phyloP scores from a whole-genome alignment of 2,329 filamentous ascomycete genomes.

The Chaetomium globosum region DNA sequence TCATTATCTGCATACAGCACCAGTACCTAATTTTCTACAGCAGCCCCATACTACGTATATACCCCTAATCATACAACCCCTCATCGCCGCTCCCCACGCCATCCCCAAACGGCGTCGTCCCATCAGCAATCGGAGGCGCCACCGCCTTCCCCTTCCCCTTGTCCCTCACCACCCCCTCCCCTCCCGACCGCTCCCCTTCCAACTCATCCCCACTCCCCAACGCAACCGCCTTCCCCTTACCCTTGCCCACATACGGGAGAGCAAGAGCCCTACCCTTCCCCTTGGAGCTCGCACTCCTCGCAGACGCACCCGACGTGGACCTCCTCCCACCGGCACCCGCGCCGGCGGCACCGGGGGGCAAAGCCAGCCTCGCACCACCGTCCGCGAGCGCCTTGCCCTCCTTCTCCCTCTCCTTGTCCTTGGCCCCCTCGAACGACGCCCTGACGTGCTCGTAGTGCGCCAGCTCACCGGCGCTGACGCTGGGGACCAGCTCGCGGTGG shows the following conservation, averaged over 20 bases:
- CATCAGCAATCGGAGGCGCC: conserved; percentile 55
- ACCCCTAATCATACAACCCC: conserved; percentile 54
- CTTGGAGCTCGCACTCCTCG: conserved; percentile 30
- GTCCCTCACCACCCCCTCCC: conserved; percentile 41
- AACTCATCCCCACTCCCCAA: conserved; percentile 43
- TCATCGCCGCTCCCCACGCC: conserved; percentile 60
- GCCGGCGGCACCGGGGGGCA: not conserved
- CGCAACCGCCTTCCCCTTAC: conserved; percentile 43
- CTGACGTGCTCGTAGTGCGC: conserved; percentile 87
- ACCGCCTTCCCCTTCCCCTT: conserved; percentile 65
- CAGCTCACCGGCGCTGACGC: conserved; percentile 88
- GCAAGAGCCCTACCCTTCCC: conserved; percentile 38
- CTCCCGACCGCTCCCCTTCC: conserved; percentile 42
- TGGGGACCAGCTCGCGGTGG: conserved; percentile 83
- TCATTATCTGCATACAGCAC: not conserved
- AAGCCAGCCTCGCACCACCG: conserved; percentile 26
- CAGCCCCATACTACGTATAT: not conserved
- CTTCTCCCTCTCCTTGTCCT: conserved; percentile 39
- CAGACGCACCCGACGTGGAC: conserved; percentile 27
- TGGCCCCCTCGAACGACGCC: conserved; percentile 73
- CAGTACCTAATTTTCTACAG: conserved; percentile 11
- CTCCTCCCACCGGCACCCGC: conserved; percentile 11
- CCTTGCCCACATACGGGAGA: conserved; percentile 32
- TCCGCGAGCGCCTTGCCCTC: conserved; percentile 19
- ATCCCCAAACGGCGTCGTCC: conserved; percentile 54